Percentiles rank a stretch among this genome's conserved stretches.
Conservation (phyloP, 2,329 filamentous ascomycete species). For the Nemania serpens region DNA sequence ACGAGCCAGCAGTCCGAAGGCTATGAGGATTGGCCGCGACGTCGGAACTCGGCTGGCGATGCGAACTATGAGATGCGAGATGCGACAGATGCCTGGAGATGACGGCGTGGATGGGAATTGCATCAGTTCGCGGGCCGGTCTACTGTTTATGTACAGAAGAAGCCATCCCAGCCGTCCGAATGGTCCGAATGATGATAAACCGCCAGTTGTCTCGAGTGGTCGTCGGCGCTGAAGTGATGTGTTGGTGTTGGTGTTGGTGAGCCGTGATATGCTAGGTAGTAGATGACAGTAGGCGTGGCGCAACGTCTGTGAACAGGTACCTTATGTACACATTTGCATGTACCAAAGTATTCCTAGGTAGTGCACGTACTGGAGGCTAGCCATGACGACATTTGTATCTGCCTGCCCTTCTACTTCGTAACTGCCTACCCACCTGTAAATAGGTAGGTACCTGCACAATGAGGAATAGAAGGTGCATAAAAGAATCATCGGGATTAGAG, state of each 20-base stretch:
- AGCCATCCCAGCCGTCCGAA: neutral
- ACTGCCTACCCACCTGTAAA: too few species aligned
- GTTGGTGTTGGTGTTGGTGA: neutral
- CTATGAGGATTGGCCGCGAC: neutral
- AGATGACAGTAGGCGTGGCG: neutral
- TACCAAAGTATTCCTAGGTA: too few species aligned
- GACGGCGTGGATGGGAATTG: neutral
- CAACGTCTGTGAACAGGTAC: too few species aligned
- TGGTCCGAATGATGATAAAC: neutral
- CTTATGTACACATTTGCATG: too few species aligned
- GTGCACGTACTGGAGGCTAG: too few species aligned
- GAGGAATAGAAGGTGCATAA: too few species aligned
- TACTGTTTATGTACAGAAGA: neutral
- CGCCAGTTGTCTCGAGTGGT: neutral
- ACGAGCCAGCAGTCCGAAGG: neutral
- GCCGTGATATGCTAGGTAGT: too few species aligned
- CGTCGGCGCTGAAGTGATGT: neutral
- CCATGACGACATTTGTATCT: too few species aligned
- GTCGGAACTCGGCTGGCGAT: neutral
- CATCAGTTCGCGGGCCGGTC: neutral
- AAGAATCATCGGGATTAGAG: too few species aligned
- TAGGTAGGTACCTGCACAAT: too few species aligned
- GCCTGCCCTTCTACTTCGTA: too few species aligned
- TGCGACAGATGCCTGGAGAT: slow-evolving; percentile 3
- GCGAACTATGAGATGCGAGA: neutral